Evolutionary conservation across 495 filamentous ascomycete species (phyloP), one percentile per base, ranked within the genome.

Genomic region (Penicillium diatomitis): DNA sequence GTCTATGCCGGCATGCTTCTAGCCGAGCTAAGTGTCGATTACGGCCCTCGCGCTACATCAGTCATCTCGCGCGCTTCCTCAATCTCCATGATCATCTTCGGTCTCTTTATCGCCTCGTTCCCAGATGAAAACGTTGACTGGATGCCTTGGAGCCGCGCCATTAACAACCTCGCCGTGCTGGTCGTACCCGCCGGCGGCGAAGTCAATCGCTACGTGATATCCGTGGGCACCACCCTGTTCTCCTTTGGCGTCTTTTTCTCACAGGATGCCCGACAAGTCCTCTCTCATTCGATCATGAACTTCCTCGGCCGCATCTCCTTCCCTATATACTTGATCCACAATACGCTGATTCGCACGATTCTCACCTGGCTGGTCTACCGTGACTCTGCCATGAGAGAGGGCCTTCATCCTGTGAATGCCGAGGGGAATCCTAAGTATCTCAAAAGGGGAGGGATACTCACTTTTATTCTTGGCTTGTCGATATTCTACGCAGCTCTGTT

Each of bases 271-370:
- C 52, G 49, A 6, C 55, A 44, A 6, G 9, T 51, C n/a, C 55
- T 61, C 5, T 50, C 57, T 4, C 32, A 40, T 5, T 54, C 49
- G 0, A 28, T 50, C 9, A 38, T 61, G 32, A 42, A 51, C 8
- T 61, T 51, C 40, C 11, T 61, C 4, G 57, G 57, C 5, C 48
- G 46, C 0, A 53, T 61, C 10, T 54, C 49, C 10, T 61, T 61
- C 39, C 55, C 57, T 1, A 38, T 61, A 4, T 61, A 61, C 36
- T 44, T 61, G 1, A 6, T 61, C 9, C 57, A 58, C 41, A 49
- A 51, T 9, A 51, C 55, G 3, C 33, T 58, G 1, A 61, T 61
- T 30, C 51, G 57, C 20, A 54, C 57, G 0, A 49, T 58, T 4
- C 32, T 61, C 31, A 41, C 48, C 10, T 55, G 43, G 48, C 4